phyloP scores from a whole-genome alignment of 768 basidiomycete species.

The Hemileccinum rubropunctum region DNA sequence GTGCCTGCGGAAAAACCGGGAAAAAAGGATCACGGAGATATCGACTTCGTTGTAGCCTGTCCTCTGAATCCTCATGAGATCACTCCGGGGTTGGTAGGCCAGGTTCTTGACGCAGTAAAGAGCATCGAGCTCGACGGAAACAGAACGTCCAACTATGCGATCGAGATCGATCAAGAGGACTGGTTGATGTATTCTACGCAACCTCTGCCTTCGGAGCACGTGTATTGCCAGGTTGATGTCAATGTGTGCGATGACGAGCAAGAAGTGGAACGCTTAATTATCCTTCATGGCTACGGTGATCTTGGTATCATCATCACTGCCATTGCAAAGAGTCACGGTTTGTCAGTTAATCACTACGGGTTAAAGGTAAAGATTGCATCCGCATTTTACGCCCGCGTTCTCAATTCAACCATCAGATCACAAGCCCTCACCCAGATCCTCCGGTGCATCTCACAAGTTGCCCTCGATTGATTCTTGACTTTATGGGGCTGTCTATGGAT shows the following conservation, averaged over 20 bases:
- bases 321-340: slow-evolving; percentile 48
- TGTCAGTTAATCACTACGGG: slow-evolving; percentile 51
- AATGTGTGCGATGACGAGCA: slow-evolving; percentile 51
- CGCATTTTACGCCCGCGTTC: not conserved
- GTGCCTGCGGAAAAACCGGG: slow-evolving; percentile 64
- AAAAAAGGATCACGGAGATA: slow-evolving; percentile 64
- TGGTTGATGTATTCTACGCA: slow-evolving; percentile 23
- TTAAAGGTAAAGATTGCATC: slow-evolving; percentile 45
- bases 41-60: slow-evolving; percentile 62
- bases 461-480: slow-evolving; percentile 48
- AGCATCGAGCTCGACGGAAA: slow-evolving; percentile 48
- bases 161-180: slow-evolving; percentile 43
- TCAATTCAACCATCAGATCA: slow-evolving; percentile 27
- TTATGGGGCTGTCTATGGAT: slow-evolving; percentile 56
- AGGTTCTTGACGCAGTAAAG: slow-evolving; percentile 45
- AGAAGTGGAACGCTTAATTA: slow-evolving; percentile 49
- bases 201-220: slow-evolving; percentile 3
- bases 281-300: slow-evolving; percentile 68
- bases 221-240: slow-evolving; percentile 58
- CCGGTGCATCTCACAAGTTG: slow-evolving; percentile 51
- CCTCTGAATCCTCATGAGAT: slow-evolving; percentile 31
- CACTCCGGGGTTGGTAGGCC: slow-evolving; percentile 37
- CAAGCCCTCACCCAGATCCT: slow-evolving; percentile 28
- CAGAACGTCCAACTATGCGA: slow-evolving; percentile 62
- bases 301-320: slow-evolving; percentile 67